phyloP scores from a whole-genome alignment of 2,329 filamentous ascomycete species.

The Simplicillium sp. region DNA sequence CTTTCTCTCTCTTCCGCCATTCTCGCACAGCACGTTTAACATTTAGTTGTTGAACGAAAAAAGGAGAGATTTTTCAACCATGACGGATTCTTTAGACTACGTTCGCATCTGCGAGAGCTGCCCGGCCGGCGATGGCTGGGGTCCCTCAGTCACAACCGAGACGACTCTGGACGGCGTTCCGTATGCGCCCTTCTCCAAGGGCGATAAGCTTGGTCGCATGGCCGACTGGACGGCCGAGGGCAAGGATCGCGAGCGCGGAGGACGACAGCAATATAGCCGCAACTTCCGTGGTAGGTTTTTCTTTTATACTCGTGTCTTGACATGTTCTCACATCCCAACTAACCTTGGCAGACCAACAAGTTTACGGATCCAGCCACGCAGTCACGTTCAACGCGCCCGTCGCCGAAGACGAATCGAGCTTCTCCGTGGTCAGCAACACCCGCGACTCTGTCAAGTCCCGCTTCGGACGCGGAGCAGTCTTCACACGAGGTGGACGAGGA shows the following conservation, averaged over 20 bases:
- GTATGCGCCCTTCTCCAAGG: conserved; percentile 96
- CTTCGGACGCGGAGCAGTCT: conserved; percentile 82
- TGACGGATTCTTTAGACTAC: conserved; percentile 46
- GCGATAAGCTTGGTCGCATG: conserved; percentile 97
- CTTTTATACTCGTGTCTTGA: neutral
- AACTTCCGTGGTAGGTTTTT: conserved; percentile 71
- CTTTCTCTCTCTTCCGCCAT: conserved; percentile 4
- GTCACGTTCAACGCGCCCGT: conserved; percentile 83
- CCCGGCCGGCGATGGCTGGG: conserved; percentile 75
- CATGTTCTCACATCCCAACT: neutral
- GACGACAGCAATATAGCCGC: conserved; percentile 81
- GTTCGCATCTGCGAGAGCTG: conserved; percentile 61
- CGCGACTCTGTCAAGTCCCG: conserved; percentile 77
- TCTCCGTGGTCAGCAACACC: conserved; percentile 95
- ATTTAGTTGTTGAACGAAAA: no score
- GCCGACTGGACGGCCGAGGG: conserved; percentile 93
- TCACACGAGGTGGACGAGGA: conserved; percentile 71
- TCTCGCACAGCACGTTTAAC: conserved; percentile 5
- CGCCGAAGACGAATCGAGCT: conserved; percentile 91
- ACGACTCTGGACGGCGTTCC: conserved; percentile 91
- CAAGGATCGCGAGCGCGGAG: conserved; percentile 73
- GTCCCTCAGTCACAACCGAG: conserved; percentile 70
- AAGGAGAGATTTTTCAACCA: conserved; percentile 13
- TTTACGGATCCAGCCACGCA: conserved; percentile 84
- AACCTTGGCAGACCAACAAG: conserved; percentile 68